Base-by-base conservation (phyloP, 2,329 filamentous ascomycete species). In the Paradendryphiella salina region DNA sequence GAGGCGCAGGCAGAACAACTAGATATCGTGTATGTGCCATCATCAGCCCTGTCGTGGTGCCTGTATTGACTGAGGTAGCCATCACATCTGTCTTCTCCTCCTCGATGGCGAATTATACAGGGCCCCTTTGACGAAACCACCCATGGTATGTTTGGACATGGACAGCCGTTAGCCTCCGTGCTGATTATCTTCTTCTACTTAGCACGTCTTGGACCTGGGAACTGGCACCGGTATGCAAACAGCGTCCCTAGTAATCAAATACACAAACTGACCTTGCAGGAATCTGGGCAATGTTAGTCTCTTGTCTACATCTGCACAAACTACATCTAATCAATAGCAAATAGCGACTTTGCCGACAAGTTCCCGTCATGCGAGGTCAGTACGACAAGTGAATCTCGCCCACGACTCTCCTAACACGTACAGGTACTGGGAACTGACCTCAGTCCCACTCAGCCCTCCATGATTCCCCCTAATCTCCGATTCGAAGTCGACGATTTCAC, bases 121-220 rank as follows among this genome's bases (percentile, higher is more conserved):
- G 14, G 65, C 66, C 2, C 67, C 67, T 0, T 60, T 68, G 15
- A 23, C 40, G 1, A 32, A 57, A 7, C 57, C 65, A 20, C 63
- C 65, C 6, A 56, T 54, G 56, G 52, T 64, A 54, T 8, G 56
- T 54, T 15, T 20, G 9, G 2, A 1, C 17, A 34, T 21, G 45
- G 29, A 21, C 14, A 32, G 2, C 15, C 13, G 28, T 15, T 34
- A 14, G 14, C 23, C 1, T 20, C 3, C 4, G 10, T 32, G 29
- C 21, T 54, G 33, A 49, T 23, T n/a, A 34, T 21, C 7, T 2
- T 15, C 21, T 13, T 29, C n/a, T 1, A 53, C 56, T 21, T 21
- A 64, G 60, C 65, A 66, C 14, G 69, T 76, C 11, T 57, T 77
- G 23, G 75, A 77, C 45, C 53, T 77, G 7, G 75, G 74, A 5